phyloP scores from a whole-genome alignment of 768 basidiomycete genomes.

The Russula foetens region DNA sequence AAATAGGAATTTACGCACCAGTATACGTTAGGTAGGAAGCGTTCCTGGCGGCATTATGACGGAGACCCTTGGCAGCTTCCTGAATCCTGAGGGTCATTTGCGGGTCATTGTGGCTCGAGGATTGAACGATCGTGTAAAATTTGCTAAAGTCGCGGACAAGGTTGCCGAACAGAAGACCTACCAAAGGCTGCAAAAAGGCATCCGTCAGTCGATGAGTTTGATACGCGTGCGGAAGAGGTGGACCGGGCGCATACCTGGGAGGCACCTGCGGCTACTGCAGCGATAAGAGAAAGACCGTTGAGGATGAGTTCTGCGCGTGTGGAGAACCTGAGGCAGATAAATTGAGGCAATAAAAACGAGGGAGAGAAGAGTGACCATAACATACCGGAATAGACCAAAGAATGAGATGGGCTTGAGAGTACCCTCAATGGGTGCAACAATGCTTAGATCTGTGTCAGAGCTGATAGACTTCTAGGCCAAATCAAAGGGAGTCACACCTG shows the following conservation, averaged over 20 bases:
- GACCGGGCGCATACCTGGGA: conserved; percentile 46
- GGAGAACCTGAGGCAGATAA: conserved; percentile 45
- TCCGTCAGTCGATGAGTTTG: background rate
- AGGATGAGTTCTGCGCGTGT: conserved; percentile 57
- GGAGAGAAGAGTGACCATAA: background rate
- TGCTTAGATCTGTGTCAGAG: background rate
- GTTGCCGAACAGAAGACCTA: conserved; percentile 76
- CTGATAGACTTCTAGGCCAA: background rate
- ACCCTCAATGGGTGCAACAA: background rate
- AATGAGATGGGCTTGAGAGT: conserved; percentile 27
- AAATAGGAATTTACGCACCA: conserved; percentile 34
- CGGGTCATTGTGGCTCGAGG: conserved; percentile 24
- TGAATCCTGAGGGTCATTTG: conserved; percentile 27
- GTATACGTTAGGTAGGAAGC: conserved; percentile 61
- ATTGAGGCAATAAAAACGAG: background rate
- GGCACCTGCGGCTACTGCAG: conserved; percentile 64
- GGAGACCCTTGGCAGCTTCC: conserved; percentile 39
- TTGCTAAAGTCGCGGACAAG: conserved; percentile 61
- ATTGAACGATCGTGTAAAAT: conserved; percentile 34
- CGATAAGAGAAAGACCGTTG: conserved; percentile 59
- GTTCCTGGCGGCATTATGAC: conserved; percentile 42
- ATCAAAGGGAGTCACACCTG: background rate
- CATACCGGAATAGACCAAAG: conserved; percentile 23
- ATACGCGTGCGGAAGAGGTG: background rate
- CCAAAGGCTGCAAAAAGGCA: conserved; percentile 43